Conservation (phyloP, 495 filamentous ascomycete species). For the Filosporella fistucella region DNA sequence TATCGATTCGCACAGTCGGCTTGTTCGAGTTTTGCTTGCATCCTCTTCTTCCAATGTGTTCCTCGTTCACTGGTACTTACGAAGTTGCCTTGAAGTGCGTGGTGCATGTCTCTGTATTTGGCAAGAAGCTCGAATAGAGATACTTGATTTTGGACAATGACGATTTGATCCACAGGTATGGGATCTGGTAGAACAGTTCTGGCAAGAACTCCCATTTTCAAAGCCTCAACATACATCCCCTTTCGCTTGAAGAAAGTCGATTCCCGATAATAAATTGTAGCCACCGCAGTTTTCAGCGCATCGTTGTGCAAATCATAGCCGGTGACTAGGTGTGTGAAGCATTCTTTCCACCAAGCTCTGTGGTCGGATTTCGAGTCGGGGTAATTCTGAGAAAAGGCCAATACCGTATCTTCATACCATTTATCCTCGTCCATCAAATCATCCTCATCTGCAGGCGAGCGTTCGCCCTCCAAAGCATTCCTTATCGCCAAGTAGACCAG, state of each 20-base stretch:
- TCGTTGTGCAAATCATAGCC: constrained; percentile 6
- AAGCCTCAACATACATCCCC: constrained; percentile 5
- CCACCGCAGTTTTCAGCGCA: constrained; percentile 1
- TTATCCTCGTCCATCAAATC: constrained; percentile 4
- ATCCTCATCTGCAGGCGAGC: neutral
- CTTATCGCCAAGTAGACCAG: constrained; percentile 9
- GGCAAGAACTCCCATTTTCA: constrained; percentile 6
- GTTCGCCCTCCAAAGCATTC: neutral
- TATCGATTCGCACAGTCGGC: constrained; percentile 8
- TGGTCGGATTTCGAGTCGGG: constrained; percentile 7
- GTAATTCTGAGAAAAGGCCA: constrained; percentile 5
- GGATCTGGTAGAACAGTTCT: constrained; percentile 6
- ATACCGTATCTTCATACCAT: constrained; percentile 11
- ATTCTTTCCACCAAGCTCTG: constrained; percentile 13
- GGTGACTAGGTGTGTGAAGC: constrained; percentile 7
- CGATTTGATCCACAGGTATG: neutral
- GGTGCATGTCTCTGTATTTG: constrained; percentile 5
- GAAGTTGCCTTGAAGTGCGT: neutral
- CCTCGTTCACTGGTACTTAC: neutral
- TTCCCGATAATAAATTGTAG: constrained; percentile 10
- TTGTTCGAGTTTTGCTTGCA: constrained; percentile 9
- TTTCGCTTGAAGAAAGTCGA: constrained; percentile 6
- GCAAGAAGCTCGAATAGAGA: constrained; percentile 5
- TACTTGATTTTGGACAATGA: constrained; percentile 5
- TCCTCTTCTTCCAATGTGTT: constrained; percentile 10